Conservation (phyloP, 257 asterid species). For the Oldenlandia corymbosa region DNA sequence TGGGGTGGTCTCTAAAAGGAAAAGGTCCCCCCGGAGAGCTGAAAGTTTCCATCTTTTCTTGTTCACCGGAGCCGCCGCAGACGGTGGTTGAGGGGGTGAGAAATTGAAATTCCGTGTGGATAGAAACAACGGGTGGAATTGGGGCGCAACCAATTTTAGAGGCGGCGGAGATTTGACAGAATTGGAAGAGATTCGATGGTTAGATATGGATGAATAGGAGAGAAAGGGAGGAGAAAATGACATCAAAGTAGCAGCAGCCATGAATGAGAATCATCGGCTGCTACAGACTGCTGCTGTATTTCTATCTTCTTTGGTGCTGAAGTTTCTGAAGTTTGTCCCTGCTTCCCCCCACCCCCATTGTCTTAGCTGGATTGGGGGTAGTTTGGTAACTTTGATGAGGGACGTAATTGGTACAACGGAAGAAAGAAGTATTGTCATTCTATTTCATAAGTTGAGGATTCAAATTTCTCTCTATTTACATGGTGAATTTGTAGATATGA, state of each 20-base stretch:
- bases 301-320: background rate
- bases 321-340: too few relatives aligned
- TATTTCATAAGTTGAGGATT: too few relatives aligned
- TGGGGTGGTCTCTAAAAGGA: slow-evolving; percentile 44
- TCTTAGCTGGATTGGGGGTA: slow-evolving; percentile 5
- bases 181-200: background rate
- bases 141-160: slow-evolving; percentile 9
- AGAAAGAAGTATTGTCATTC: too few relatives aligned
- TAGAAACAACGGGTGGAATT: slow-evolving; percentile 13
- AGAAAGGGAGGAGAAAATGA: slow-evolving; percentile 4
- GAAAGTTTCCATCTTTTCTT: slow-evolving; percentile 33
- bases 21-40: slow-evolving; percentile 25
- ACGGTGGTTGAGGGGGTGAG: slow-evolving; percentile 9
- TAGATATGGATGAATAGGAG: background rate
- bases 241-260: slow-evolving; percentile 16
- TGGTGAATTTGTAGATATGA: too few relatives aligned
- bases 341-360: too few relatives aligned
- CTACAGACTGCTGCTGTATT: too few relatives aligned
- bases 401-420: background rate
- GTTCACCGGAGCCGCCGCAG: slow-evolving; percentile 13
- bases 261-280: background rate
- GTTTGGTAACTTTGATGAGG: background rate
- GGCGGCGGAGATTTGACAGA: slow-evolving; percentile 7
- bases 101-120: slow-evolving; percentile 1
- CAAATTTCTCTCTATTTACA: too few relatives aligned